Base-by-base conservation (phyloP, 2,329 filamentous ascomycete species). In the Colletotrichum sp. region DNA sequence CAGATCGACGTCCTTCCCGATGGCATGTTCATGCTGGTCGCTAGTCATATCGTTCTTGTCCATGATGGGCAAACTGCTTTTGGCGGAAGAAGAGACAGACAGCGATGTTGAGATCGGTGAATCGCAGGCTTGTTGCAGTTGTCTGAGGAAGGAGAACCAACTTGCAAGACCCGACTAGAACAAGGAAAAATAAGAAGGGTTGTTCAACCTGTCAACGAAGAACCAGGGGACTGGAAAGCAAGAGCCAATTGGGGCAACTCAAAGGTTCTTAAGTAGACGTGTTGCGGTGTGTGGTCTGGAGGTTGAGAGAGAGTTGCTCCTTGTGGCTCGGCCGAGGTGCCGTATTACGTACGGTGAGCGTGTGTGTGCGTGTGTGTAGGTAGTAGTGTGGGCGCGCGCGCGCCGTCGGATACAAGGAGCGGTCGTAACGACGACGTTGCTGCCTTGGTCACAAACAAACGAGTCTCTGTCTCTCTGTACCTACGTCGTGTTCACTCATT, bases 31-130 rank as follows among this genome's bases (percentile, higher is more conserved):
- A 52, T 71, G 67, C 60, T 75, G 66, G 8, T 66, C 39, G 67
- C 67, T 71, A 8, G 44, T 32, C 62, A 39, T 77, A 9, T 79
- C 75, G 15, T 78, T 67, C 66, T 78, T 79, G 63, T 79, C 79
- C 78, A 75, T 76, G 49, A 24, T 77, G 34, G 28, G 39, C 26
- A 21, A 21, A 44, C 2, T 32, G 57, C 57, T 65, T 13, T 52
- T 52, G 10, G 10, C 52, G 32, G 28, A 32, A 70, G 66, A 49
- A 64, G 36, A 57, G 6, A n/a, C 57, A 18, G 39, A 18, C 21
- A 36, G 28, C 5, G 21, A 32, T 34, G 21, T 55, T 26, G 28
- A 39, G 24, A 32, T 12, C 8, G 39, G 34, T 34, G 34, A 15
- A 30, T 28, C 36, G 3, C 30, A 28, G 15, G 9, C n/a, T 63